phyloP scores from a whole-genome alignment of 768 basidiomycete genomes.

The Hygrocybe coccinea region DNA sequence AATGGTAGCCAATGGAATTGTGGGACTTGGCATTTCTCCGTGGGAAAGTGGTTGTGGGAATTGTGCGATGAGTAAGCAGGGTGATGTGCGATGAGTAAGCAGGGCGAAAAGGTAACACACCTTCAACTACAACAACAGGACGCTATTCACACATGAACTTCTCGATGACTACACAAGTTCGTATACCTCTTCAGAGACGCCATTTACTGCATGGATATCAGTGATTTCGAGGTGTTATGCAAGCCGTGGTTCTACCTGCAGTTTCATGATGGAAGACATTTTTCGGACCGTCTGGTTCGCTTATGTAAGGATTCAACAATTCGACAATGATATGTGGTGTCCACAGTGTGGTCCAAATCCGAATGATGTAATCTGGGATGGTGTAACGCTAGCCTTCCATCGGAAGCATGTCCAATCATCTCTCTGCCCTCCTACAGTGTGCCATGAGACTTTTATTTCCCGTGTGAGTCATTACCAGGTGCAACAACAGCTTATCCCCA shows the following conservation, averaged over 20 bases:
- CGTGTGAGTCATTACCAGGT: not conserved
- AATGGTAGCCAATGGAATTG: too few relatives aligned
- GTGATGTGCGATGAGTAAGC: too few relatives aligned
- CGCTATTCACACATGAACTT: conserved; percentile 29
- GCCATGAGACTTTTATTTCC: too few relatives aligned
- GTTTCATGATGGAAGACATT: not conserved
- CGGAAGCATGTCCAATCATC: conserved; percentile 15
- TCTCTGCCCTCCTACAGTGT: conserved; percentile 1
- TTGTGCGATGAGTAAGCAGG: too few relatives aligned
- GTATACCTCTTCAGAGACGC: conserved; percentile 31
- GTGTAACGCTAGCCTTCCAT: conserved; percentile 18
- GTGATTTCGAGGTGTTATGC: not conserved
- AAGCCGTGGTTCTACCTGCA: not conserved
- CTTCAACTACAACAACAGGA: conserved; percentile 33
- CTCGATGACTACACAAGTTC: conserved; percentile 31
- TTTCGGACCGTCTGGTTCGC: conserved; percentile 1
- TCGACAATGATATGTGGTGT: conserved; percentile 18
- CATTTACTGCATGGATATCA: not conserved
- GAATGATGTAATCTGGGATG: conserved; percentile 18
- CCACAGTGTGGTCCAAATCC: conserved; percentile 16
- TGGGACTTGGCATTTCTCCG: too few relatives aligned
- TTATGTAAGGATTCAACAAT: not conserved
- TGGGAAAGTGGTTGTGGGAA: too few relatives aligned
- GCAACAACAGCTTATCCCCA: not conserved
- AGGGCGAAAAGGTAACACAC: too few relatives aligned